phyloP scores from a whole-genome alignment of 2,329 filamentous ascomycete genomes.

The Monosporascus sp. region DNA sequence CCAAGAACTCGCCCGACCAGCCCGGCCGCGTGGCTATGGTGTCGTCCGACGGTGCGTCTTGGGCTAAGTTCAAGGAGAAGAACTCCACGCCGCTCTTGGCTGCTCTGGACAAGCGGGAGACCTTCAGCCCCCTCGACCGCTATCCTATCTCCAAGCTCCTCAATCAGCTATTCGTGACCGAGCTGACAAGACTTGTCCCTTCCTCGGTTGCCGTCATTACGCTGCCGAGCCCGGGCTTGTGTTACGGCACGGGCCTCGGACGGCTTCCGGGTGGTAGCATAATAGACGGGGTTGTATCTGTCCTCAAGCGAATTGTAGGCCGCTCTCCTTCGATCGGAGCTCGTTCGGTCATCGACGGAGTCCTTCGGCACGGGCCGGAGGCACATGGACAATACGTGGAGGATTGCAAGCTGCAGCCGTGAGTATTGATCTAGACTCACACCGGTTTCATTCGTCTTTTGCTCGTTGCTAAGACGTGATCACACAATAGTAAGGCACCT shows the following conservation, averaged over 20 bases:
- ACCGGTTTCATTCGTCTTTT: background rate
- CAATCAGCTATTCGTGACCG: constrained; percentile 23
- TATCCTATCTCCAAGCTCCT: constrained; percentile 23
- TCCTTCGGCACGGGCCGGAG: constrained; percentile 1
- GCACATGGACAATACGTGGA: constrained; percentile 12
- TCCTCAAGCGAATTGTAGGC: constrained; percentile 3
- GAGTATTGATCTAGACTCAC: background rate
- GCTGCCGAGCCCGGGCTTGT: constrained; percentile 9
- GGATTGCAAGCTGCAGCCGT: constrained; percentile 9
- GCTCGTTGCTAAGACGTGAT: background rate
- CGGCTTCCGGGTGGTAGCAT: constrained; percentile 1
- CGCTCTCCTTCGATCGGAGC: constrained; percentile 4
- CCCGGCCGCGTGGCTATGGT: constrained; percentile 20
- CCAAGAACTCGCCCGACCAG: constrained; percentile 13
- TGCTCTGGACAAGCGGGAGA: constrained; percentile 4
- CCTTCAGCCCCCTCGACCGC: constrained; percentile 9
- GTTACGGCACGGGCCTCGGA: constrained; percentile 4
- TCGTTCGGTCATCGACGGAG: constrained; percentile 6
- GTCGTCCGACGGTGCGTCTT: constrained; percentile 19
- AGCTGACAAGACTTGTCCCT: constrained; percentile 22
- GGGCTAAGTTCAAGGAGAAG: constrained; percentile 11
- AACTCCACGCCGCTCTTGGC: constrained; percentile 7
- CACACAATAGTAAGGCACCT: constrained; percentile 7
- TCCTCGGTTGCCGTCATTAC: constrained; percentile 8
- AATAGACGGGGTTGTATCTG: background rate